Base-by-base conservation (phyloP, 2,329 filamentous ascomycete genomes). In the Reticulascus tulasneorum region DNA sequence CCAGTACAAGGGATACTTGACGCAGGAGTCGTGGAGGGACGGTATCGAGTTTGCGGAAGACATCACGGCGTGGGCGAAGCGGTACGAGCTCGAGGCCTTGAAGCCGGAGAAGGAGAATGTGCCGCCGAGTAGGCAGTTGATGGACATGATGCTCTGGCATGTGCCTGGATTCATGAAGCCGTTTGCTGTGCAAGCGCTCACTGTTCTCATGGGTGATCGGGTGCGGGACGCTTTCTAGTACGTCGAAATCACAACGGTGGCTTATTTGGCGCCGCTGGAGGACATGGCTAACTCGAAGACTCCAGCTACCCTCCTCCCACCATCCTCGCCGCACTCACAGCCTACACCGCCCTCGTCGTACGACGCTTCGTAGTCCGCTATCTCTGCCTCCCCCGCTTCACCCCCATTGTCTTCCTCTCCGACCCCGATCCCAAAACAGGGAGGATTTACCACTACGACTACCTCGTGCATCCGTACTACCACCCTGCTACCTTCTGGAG, bases 381-480 rank as follows among this genome's bases (percentile, higher is more conserved):
- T 48, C 57, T 88, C 0, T 48, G 66, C 10, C 71, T 79, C 6
- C 85, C 85, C 4, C 74, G 83, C 49, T 33, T 68, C 52, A 37
- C 58, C 50, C 47, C 53, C 53, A 40, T 66, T 46, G 46, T 58
- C 37, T 54, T 55, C 37, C 33, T 77, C 26, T 59, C 62, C 2
- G 62, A 73, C 1, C 63, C 73, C 1, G 73, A 84, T 43, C 59
- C 66, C 9, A 58, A 67, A 20, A 71, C 74, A 0, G 73, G 74
- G 1, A 71, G 73, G 4, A 69, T 78, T 44, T 65, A 69, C 35
- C 54, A 49, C 54, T 47, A 62, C 1, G 47, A 64, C 23, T 85
- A 78, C 58, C 68, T 80, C 18, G 73, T 76, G 9, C 73, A 78
- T 29, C 84, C 83, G 3, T 85, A 75, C 59, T 86, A 86, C 56